Evolutionary conservation across 2,329 filamentous ascomycete genomes (phyloP).

Genomic region (Ophiostoma novo-ulmi): DNA sequence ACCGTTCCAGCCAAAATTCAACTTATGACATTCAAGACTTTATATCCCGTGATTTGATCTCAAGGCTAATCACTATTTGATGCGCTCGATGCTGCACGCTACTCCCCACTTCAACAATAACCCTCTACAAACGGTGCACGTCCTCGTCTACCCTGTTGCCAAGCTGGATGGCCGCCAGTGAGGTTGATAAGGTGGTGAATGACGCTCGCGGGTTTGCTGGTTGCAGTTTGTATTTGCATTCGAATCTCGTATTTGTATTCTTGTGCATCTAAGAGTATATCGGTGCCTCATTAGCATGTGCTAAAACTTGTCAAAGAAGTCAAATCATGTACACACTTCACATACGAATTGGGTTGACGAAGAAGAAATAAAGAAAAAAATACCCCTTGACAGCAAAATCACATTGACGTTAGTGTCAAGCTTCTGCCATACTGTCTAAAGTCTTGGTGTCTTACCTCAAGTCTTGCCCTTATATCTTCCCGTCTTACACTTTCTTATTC

Average conservation of each 20-base stretch:
- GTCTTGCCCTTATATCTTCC: background rate
- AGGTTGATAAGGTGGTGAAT: background rate
- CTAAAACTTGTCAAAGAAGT: background rate
- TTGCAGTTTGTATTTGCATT: background rate
- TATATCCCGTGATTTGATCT: background rate
- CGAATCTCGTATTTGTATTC: background rate
- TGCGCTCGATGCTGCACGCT: background rate
- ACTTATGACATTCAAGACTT: background rate
- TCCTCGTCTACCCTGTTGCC: background rate
- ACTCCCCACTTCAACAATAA: no score
- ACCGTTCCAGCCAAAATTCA: background rate
- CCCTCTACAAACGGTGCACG: background rate
- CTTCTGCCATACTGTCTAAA: background rate
- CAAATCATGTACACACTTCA: background rate
- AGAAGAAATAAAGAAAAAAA: background rate
- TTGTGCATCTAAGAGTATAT: background rate
- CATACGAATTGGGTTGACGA: background rate
- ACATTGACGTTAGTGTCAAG: background rate
- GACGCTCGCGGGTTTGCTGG: background rate
- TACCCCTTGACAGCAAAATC: background rate
- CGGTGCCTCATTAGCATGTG: background rate
- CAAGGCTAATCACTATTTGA: background rate
- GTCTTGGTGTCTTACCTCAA: background rate
- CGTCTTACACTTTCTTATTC: background rate
- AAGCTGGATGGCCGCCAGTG: background rate